phyloP scores from a whole-genome alignment of 176 grass and related monocot species.

The Alopecurus myosuroides region DNA sequence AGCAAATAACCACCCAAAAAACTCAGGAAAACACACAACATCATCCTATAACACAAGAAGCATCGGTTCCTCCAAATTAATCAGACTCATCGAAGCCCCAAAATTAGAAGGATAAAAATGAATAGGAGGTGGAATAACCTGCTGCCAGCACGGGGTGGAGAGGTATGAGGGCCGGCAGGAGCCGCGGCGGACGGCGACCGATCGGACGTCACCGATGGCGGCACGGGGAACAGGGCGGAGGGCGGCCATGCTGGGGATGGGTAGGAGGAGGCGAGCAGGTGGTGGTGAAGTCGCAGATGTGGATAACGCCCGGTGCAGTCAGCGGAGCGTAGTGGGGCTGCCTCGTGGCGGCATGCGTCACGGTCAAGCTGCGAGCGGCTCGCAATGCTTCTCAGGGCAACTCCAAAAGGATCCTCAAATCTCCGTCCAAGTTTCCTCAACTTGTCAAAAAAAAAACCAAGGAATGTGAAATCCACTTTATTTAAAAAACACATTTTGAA shows the following conservation, averaged over 20 bases:
- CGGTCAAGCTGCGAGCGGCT: background rate
- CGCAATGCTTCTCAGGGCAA: background rate
- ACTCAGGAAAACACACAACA: background rate
- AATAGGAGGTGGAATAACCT: background rate
- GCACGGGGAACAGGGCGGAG: conserved; percentile 5
- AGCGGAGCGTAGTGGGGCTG: background rate
- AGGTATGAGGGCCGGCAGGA: background rate
- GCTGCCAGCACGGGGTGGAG: background rate
- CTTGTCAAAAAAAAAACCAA: background rate
- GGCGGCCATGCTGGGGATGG: background rate
- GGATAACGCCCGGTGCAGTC: conserved; percentile 2
- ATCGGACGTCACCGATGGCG: background rate
- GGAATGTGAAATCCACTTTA: too few relatives aligned
- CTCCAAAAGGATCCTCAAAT: too few relatives aligned
- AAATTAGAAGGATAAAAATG: background rate
- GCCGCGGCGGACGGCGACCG: background rate
- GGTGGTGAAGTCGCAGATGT: background rate
- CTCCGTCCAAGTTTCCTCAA: background rate
- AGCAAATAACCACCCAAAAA: background rate
- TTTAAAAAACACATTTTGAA: too few relatives aligned
- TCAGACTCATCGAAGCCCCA: background rate
- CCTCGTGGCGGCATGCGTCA: background rate
- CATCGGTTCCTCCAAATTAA: background rate
- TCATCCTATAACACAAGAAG: background rate
- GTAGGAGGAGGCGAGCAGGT: background rate